Percentiles rank a stretch among this genome's conserved stretches.
Conservation (phyloP, 2,329 filamentous ascomycete genomes). For the Penicillium sp. region DNA sequence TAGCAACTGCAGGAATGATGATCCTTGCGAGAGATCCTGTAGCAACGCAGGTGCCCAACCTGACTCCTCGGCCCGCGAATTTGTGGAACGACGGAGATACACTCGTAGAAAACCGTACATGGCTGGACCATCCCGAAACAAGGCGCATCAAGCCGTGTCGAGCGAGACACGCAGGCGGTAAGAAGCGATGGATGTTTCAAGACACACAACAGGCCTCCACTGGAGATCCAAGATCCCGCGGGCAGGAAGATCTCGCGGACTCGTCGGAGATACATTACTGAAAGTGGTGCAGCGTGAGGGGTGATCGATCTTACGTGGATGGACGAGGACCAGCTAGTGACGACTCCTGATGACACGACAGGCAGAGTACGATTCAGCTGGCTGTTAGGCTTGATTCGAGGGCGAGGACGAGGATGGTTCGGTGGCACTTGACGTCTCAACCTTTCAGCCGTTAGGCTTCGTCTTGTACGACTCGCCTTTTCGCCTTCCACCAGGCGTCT, state of each 20-base stretch:
- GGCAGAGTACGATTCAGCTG: too few relatives aligned
- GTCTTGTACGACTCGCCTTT: background rate
- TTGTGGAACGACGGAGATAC: background rate
- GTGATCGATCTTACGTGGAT: too few relatives aligned
- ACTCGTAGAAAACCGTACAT: too few relatives aligned
- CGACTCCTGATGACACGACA: background rate
- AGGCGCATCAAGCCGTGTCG: constrained; percentile 7
- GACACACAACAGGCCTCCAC: constrained; percentile 4
- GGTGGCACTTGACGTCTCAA: constrained; percentile 5
- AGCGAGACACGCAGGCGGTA: constrained; percentile 14
- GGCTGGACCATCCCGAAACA: constrained; percentile 4
- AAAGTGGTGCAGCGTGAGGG: constrained; percentile 16
- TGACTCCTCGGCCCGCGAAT: background rate
- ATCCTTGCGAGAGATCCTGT: background rate
- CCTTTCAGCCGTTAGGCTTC: background rate
- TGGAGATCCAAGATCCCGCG: background rate
- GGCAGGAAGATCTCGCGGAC: constrained; percentile 8
- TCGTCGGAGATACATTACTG: constrained; percentile 19
- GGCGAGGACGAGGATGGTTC: background rate
- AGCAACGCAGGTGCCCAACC: background rate
- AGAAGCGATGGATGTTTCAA: constrained; percentile 13
- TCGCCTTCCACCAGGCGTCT: constrained; percentile 1
- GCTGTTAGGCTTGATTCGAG: background rate
- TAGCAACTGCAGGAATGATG: background rate
- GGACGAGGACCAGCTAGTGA: too few relatives aligned